Conservation (phyloP, 495 filamentous ascomycete species). For the Aspergillus avenaceus region DNA sequence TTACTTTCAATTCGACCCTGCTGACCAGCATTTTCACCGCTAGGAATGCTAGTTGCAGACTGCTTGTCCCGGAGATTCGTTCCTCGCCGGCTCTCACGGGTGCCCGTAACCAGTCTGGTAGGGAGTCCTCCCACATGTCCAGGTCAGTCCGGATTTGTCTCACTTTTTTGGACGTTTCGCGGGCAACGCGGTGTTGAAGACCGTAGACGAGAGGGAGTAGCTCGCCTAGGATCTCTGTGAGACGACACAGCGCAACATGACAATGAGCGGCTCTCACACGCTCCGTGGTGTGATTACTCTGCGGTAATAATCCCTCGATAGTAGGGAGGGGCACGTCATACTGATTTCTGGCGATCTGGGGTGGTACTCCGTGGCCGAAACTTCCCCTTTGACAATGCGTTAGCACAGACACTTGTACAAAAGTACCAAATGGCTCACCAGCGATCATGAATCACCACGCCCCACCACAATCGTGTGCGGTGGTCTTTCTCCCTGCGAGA, state of each 20-base stretch:
- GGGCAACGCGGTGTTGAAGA: constrained; percentile 34
- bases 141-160: constrained; percentile 42
- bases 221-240: constrained; percentile 51
- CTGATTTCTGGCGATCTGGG: constrained; percentile 45
- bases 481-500: constrained; percentile 43
- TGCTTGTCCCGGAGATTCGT: constrained; percentile 40
- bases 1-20: constrained; percentile 47
- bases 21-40: constrained; percentile 50
- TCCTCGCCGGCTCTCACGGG: constrained; percentile 26
- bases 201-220: constrained; percentile 49
- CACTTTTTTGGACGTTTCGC: constrained; percentile 39
- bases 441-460: constrained; percentile 50
- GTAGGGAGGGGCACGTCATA: constrained; percentile 53
- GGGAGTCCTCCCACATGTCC: constrained; percentile 44
- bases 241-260: constrained; percentile 47
- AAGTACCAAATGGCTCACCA: constrained; percentile 28
- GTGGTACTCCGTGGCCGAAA: constrained; percentile 48
- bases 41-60: constrained; percentile 48
- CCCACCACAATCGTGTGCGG: constrained; percentile 50
- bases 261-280: constrained; percentile 43
- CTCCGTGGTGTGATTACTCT: constrained; percentile 31
- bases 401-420: neutral
- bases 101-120: constrained; percentile 38
- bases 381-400: constrained; percentile 37
- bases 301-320: constrained; percentile 34